Base-by-base conservation (phyloP, 208 protist genomes). In the Naegleria lovaniensis region DNA sequence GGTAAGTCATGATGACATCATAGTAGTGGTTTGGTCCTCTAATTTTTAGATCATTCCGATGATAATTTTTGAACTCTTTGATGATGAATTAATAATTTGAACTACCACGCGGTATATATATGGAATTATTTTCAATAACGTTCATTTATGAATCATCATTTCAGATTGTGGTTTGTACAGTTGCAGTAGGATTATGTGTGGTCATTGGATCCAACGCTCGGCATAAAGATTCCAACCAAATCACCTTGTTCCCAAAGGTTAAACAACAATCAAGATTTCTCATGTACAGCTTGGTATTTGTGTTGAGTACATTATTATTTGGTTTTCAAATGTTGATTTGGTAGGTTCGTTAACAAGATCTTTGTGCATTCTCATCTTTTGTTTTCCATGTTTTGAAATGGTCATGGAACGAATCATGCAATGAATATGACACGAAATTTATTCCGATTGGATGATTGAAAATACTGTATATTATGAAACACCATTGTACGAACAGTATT, bases 131-230 rank as follows among this genome's bases (percentile, higher is more conserved):
- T n/a, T n/a, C n/a, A n/a, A n/a, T n/a, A n/a, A n/a, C n/a, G n/a
- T n/a, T n/a, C n/a, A n/a, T n/a, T n/a, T n/a, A n/a, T n/a, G n/a
- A n/a, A n/a, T n/a, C n/a, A n/a, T 48, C 7, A 7, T 48, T 9
- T 48, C 7, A 48, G 43, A 90, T 79, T 79, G 93, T 95, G 16
- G 93, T 94, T 25, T 95, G 92, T 43, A 95, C 93, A 13, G 83
- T 95, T 43, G 93, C 93, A 13, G 55, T 94, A 5, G 93, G 93
- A 39, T 84, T n/a, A 33, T 94, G 93, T 91, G 85, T 95, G 16
- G 91, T 91, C 83, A 91, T 94, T 52, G 93, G 93, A 41, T 67
- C 55, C 3, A 67, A 67, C 55, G 11, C 13, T 4, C 22, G 19
- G 4, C 55, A 67, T 67, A 67, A 29, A 29, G 19, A 67, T 29